A percentile compares a stretch with the other conserved stretches of the same genome.
Evolutionary conservation across 306 rosid species (phyloP).

Genomic region (Neltuma alba): DNA sequence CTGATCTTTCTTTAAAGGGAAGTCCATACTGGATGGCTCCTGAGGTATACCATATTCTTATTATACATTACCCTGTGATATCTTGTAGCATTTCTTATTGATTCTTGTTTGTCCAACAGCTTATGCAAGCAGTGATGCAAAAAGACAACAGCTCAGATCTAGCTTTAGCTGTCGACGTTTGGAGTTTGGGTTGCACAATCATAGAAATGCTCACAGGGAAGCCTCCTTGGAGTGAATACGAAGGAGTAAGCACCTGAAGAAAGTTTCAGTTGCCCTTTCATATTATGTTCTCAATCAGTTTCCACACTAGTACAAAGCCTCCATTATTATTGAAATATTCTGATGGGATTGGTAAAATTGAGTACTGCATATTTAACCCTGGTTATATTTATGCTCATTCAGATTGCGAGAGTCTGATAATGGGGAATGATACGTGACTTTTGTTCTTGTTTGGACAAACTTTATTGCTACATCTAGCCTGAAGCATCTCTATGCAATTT

Average conservation of each 20-base stretch:
- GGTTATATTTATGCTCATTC: conserved; percentile 1
- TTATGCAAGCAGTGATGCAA: conserved; percentile 75
- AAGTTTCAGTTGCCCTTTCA: conserved; percentile 5
- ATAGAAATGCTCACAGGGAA: conserved; percentile 95
- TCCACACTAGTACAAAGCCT: not conserved
- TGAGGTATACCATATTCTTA: conserved; percentile 65
- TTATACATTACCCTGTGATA: conserved; percentile 15
- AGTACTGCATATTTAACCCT: conserved; percentile 4
- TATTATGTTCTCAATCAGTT: not conserved
- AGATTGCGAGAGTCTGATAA: conserved; percentile 18
- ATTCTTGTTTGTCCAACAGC: conserved; percentile 55
- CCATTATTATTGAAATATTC: not conserved
- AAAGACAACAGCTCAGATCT: conserved; percentile 80
- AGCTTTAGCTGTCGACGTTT: conserved; percentile 90
- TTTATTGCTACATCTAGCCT: conserved; percentile 6
- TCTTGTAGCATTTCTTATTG: conserved; percentile 18
- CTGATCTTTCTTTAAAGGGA: conserved; percentile 89
- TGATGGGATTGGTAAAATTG: conserved; percentile 3
- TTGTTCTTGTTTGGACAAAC: conserved; percentile 11
- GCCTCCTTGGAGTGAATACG: conserved; percentile 97
- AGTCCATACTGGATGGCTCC: conserved; percentile 99
- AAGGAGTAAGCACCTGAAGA: conserved; percentile 68
- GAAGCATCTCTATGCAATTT: conserved; percentile 16
- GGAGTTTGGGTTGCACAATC: conserved; percentile 98
- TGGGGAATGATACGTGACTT: not conserved